phyloP scores from a whole-genome alignment of 78 protist species.

The Chrysochromulina tobinii region DNA sequence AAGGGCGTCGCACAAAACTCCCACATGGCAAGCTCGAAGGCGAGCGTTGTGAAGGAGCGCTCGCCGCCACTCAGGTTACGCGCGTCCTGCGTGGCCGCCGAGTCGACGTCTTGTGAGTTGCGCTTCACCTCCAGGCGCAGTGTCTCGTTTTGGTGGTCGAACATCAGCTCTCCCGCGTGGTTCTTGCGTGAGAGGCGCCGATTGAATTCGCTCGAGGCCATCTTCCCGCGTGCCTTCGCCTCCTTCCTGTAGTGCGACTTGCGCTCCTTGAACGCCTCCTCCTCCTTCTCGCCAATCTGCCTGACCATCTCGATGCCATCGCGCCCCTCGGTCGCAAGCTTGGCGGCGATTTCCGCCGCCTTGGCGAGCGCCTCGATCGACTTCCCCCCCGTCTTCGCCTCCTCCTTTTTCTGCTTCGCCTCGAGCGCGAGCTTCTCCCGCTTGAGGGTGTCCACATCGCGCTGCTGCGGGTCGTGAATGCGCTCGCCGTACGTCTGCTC shows the following conservation, averaged over 20 bases:
- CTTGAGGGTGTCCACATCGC: background rate
- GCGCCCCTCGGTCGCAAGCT: no score
- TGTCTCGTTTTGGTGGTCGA: background rate
- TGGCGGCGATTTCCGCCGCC: no score
- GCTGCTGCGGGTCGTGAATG: background rate
- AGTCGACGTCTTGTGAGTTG: background rate
- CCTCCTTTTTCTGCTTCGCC: background rate
- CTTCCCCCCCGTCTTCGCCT: background rate
- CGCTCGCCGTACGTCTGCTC: background rate
- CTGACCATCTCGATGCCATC: background rate
- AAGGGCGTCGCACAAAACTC: conserved; percentile 3
- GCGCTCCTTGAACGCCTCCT: background rate
- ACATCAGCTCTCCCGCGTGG: background rate
- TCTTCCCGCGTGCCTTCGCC: no score
- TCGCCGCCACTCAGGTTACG: conserved; percentile 9
- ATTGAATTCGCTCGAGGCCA: background rate
- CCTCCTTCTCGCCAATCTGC: background rate
- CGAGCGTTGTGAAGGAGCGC: conserved; percentile 24
- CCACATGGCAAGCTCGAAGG: conserved; percentile 6
- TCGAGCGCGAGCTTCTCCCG: background rate
- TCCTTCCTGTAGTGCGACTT: background rate
- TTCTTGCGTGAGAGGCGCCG: background rate
- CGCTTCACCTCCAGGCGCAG: background rate
- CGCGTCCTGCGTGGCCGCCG: background rate
- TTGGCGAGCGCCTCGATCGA: no score